Evolutionary conservation across 2,329 filamentous ascomycete species (phyloP).

Genomic region (Aspergillus candidus): DNA sequence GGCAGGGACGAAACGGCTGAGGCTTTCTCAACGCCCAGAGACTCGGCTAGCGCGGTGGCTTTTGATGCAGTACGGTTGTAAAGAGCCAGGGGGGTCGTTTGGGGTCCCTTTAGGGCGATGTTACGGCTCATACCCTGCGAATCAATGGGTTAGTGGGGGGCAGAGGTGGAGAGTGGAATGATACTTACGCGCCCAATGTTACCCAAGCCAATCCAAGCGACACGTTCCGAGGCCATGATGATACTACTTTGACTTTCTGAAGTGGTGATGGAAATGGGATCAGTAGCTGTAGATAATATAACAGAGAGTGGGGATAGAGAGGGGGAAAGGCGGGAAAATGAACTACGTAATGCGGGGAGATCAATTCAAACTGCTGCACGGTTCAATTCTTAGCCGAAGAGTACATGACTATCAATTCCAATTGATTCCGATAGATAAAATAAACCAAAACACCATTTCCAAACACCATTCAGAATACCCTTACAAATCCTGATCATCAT

Average conservation of each 20-base stretch:
- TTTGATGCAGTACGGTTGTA: conserved; percentile 72
- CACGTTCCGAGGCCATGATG: conserved; percentile 37
- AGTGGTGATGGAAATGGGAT: no score
- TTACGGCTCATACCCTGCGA: conserved; percentile 76
- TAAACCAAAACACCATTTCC: no score
- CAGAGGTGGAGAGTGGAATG: not conserved
- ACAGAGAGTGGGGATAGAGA: not conserved
- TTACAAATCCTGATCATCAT: not conserved
- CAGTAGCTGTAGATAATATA: not conserved
- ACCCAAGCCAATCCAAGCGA: conserved; percentile 77
- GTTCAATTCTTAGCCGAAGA: not conserved
- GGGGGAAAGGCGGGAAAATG: not conserved
- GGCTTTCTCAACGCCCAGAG: conserved; percentile 56
- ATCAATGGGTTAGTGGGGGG: conserved; percentile 6
- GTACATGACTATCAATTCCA: no score
- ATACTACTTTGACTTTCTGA: no score
- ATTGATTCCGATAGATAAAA: no score
- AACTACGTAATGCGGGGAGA: conserved; percentile 1
- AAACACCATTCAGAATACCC: no score
- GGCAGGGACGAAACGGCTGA: conserved; percentile 58
- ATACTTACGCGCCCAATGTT: conserved; percentile 73
- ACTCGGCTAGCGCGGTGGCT: conserved; percentile 56
- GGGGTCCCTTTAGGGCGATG: conserved; percentile 67
- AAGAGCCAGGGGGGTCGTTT: conserved; percentile 65
- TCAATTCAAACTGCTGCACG: not conserved